Evolutionary conservation across 768 basidiomycete genomes (phyloP), one percentile per base, ranked within the genome.

Genomic region (Asterophora parasitica): DNA sequence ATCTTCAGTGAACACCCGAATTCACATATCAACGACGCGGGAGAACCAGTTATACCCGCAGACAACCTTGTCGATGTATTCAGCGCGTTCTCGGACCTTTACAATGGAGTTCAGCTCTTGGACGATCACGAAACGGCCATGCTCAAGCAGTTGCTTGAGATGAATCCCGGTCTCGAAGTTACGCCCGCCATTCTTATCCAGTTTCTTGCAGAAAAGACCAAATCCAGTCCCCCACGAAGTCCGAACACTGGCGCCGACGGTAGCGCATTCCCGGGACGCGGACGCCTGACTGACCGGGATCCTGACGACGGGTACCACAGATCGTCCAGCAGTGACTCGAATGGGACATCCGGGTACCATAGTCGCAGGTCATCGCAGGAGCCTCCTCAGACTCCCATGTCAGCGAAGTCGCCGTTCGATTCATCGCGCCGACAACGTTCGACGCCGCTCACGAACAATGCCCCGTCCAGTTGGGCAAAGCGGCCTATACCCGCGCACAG

Each of bases 401-500:
- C 78, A 4, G 74, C 74, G 4, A 65, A 58, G 53, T 88, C 86
- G 0, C 79, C 80, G 3, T 85, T 91, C 53, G 88, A 91, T 56
- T 73, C 77, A 0, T 76, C 83, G 38, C 73, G 77, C 26, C 68
- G 89, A 49, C 87, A 88, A 60, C 77, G 89, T 15, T 74, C 85
- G 7, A 81, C 81, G 0, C 89, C 88, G 0, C 66, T 89, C 2
- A 62, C 61, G 3, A 68, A 63, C 45, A 69, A 63, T 20, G 79
- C 85, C 1, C 89, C 89, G 0, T 88, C 88, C 2, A 89, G 85
- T 55, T 90, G 88, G 84, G 23, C 42, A 31, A 83, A 79, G 52
- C 78, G 85, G 3, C 86, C 85, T 4, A 67, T 71, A 12, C 86
- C 87, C 11, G 82, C 83, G 5, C 67, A 74, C 38, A 73, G 89